These are phyloP conservation scores for Pholiota conissans DNA, from an alignment of 768 basidiomycete species.

Conservation along the genomic window DNA sequence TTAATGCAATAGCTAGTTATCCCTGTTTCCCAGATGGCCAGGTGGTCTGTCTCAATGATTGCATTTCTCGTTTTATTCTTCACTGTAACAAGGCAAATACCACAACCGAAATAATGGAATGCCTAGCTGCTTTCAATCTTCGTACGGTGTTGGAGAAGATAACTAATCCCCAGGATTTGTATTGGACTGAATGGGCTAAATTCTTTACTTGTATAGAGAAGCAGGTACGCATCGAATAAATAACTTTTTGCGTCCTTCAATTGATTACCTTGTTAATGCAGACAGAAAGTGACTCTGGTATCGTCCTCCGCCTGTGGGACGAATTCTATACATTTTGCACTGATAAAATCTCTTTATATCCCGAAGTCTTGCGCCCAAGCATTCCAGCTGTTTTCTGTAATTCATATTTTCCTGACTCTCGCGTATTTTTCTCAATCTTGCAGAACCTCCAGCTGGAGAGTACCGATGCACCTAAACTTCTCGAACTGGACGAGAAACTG, in stretches of 20 bases:
- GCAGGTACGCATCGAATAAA: too few relatives aligned
- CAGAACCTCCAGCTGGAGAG: too few relatives aligned
- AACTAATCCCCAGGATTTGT: not conserved
- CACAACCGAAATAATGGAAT: not conserved
- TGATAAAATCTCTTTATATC: too few relatives aligned
- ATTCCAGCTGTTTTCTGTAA: too few relatives aligned
- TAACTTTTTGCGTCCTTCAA: not conserved
- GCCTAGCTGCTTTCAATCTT: not conserved
- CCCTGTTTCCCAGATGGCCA: not conserved
- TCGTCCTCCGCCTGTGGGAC: not conserved
- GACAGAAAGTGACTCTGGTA: not conserved
- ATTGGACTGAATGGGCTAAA: not conserved
- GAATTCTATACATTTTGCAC: not conserved
- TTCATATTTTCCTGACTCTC: too few relatives aligned
- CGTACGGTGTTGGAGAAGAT: not conserved
- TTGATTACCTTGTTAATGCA: not conserved
- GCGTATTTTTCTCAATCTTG: too few relatives aligned
- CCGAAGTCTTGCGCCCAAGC: too few relatives aligned
- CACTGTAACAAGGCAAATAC: not conserved
- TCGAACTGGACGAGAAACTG: too few relatives aligned
- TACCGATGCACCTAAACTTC: too few relatives aligned
- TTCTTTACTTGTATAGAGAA: not conserved
- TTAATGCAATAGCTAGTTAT: not conserved
- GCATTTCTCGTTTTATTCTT: not conserved
- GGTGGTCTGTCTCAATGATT: not conserved